Evolutionary conservation across 2,329 filamentous ascomycete species (phyloP), one percentile per base, ranked within the genome.

Genomic region (Alternaria ventricosa): DNA sequence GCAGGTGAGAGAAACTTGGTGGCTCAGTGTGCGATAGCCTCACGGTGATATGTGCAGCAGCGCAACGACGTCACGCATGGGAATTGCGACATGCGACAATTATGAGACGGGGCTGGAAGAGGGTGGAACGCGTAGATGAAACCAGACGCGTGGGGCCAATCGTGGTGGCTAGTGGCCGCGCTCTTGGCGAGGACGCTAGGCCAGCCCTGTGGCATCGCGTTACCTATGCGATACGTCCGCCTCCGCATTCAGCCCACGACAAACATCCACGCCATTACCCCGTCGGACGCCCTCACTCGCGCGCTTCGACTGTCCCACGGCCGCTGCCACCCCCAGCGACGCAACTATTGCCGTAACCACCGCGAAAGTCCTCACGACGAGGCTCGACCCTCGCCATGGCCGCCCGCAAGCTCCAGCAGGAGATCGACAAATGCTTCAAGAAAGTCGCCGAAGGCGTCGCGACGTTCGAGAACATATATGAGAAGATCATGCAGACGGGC

Each of bases 371-470:
- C 68, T 72, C 71, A 63, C 67, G 67, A 72, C 74, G 72, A 79
- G 78, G 78, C 76, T 74, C 68, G 67, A 65, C 71, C 70, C 61
- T 64, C 83, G 87, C 81, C 75, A 99, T 99, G 96, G 93, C 96
- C 75, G 92, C 92, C 80, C 90, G 96, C 81, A 99, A 99, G 87
- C 88, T 97, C 75, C 92, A 96, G 82, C 94, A 98, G 84, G 96
- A 99, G 85, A 95, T 98, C 76, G 96, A 99, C 79, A 97, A 97
- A 85, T 97, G 93, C 88, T 98, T 97, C 89, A 99, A 99, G 84
- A 97, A 97, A 87, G 94, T 98, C 77, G 88, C 89, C 51, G 95
- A 98, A 85, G 96, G 96, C 57, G 94, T 98, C 59, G 86, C 89
- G 67, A 92, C 94, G 69, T 99, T 99, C 81, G 94, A 98, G 79